Evolutionary conservation across 768 basidiomycete genomes (phyloP), one percentile per base, ranked within the genome.

Genomic region (Leccinum truebloodii): DNA sequence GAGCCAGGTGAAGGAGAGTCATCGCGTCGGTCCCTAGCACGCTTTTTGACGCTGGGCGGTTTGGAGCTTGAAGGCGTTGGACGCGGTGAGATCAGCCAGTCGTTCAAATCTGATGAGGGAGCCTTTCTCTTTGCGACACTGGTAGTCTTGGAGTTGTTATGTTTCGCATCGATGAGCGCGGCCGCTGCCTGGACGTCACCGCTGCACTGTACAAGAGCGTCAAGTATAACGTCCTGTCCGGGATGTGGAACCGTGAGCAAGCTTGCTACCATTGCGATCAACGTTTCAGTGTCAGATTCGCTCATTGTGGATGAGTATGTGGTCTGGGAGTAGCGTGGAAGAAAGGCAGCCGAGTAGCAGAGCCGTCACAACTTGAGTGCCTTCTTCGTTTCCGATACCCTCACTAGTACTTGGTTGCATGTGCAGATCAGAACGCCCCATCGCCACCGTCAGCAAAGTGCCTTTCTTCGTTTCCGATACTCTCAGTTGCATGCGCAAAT

Each of bases 231-330:
- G 22, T 75, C 73, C 48, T 80, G 77, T 34, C 76, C 71, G 4
- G 77, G 72, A 14, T 64, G 62, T 56, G 70, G 70, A 26, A 55
- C 57, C 53, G 67, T 59, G 16, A 90, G 71, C 14, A 89, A 75
- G 68, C 88, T 90, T 16, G 78, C 74, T n/a, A 90, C 83, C 59
- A 90, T 75, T 10, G 84, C 88, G 48, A 92, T 76, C 35, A 91
- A 78, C 7, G 78, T 83, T 32, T 92, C 90, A 0, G 88, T 92
- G 73, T 90, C 88, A 9, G 41, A 52, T 32, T 64, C 68, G 7
- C 55, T 64, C 73, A 76, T 75, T 22, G 49, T 44, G 48, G 32
- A n/a, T 13, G 44, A n/a, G n/a, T n/a, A n/a, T n/a, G n/a, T n/a
- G n/a, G n/a, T n/a, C n/a, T n/a, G n/a, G n/a, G n/a, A n/a, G n/a